These are phyloP conservation scores for Chaetomiaceae sp. DNA, from an alignment of 2,329 filamentous ascomycete species.

Conservation along the genomic window DNA sequence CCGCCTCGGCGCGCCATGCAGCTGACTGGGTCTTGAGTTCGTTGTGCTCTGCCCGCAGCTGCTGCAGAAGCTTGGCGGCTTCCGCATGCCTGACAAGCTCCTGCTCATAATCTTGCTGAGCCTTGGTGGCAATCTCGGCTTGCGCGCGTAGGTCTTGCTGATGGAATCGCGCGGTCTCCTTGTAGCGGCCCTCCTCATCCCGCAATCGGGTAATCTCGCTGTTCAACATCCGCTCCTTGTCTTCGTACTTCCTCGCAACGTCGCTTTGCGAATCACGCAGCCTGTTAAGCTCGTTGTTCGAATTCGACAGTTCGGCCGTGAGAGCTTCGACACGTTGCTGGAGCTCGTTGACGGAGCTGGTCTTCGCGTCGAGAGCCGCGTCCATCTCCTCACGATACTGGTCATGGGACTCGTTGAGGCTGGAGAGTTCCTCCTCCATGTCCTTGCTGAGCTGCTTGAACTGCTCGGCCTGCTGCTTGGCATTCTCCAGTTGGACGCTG, in stretches of 20 bases:
- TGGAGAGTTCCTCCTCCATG: conserved; percentile 80
- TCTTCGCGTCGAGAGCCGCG: conserved; percentile 66
- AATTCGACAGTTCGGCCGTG: conserved; percentile 70
- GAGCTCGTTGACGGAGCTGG: conserved; percentile 71
- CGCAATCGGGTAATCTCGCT: conserved; percentile 74
- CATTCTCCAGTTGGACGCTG: conserved; percentile 71
- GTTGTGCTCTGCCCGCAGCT: conserved; percentile 73
- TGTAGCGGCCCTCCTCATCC: conserved; percentile 74
- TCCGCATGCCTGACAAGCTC: conserved; percentile 94
- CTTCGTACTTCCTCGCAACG: conserved; percentile 61
- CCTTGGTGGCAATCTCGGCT: conserved; percentile 85
- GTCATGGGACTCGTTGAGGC: conserved; percentile 72
- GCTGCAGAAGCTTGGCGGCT: conserved; percentile 79
- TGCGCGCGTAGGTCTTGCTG: conserved; percentile 90
- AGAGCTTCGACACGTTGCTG: conserved; percentile 80
- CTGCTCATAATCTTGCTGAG: conserved; percentile 91
- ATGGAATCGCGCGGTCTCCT: conserved; percentile 74
- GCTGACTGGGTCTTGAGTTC: conserved; percentile 73
- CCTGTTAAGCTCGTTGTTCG: conserved; percentile 74
- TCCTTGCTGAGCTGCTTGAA: conserved; percentile 84
- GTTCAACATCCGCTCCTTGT: conserved; percentile 75
- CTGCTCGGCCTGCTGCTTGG: conserved; percentile 74
- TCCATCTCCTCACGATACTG: conserved; percentile 87
- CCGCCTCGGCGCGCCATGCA: conserved; percentile 70
- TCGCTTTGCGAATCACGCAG: conserved; percentile 78